These are phyloP conservation scores for Exophiala xenobiotica DNA, from an alignment of 2,329 filamentous ascomycete genomes.

Conservation along the genomic window DNA sequence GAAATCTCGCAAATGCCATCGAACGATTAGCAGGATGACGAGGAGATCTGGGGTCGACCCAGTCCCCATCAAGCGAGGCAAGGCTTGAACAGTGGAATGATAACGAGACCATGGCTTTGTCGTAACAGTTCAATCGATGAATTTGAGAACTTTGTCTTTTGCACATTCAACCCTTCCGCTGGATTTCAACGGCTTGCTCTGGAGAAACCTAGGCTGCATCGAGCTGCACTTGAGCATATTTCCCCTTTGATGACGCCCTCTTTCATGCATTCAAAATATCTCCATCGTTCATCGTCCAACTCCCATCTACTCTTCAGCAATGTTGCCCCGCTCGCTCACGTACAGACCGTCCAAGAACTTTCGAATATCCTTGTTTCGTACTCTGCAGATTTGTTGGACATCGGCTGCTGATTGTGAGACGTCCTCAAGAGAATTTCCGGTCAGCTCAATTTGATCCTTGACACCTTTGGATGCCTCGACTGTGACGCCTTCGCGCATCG, in stretches of 20 bases:
- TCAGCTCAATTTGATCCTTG: constrained; percentile 96
- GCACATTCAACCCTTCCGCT: constrained; percentile 1
- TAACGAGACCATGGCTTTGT: neutral
- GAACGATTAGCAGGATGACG: neutral
- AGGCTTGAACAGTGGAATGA: neutral
- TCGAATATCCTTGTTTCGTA: constrained; percentile 99
- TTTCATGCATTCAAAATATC: neutral
- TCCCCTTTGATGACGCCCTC: neutral
- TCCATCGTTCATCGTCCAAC: constrained; percentile 1
- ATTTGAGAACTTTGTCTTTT: neutral
- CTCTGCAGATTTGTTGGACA: constrained; percentile 99
- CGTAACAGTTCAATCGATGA: neutral
- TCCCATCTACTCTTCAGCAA: constrained; percentile 59
- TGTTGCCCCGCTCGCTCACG: constrained; percentile 98
- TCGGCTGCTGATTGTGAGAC: constrained; percentile 98
- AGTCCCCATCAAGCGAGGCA: no score
- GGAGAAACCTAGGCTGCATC: neutral
- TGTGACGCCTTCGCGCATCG: constrained; percentile 86
- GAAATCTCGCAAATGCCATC: neutral
- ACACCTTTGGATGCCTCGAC: constrained; percentile 85
- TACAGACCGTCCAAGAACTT: constrained; percentile 99
- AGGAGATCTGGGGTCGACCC: no score
- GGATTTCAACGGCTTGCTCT: neutral
- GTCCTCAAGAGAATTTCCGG: constrained; percentile 92
- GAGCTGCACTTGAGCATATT: neutral